Conservation (phyloP, 805 yeast species). For the Kodamaea kaohsiungensis region DNA sequence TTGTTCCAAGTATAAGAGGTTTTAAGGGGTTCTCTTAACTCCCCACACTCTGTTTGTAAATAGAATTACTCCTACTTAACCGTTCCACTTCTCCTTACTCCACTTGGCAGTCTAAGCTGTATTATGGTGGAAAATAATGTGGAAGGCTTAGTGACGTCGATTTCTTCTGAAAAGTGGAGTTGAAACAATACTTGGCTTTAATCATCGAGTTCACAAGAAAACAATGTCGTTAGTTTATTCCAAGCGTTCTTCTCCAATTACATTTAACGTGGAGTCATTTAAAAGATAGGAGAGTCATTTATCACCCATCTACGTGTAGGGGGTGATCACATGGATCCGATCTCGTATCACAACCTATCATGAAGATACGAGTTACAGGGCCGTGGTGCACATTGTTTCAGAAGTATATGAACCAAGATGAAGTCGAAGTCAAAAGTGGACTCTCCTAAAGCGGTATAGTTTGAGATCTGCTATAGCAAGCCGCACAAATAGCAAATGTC, state of each 20-base stretch:
- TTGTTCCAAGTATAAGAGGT: neutral
- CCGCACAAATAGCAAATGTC: neutral
- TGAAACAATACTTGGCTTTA: neutral
- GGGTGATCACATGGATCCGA: neutral
- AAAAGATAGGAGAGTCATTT: neutral
- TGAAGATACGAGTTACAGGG: neutral
- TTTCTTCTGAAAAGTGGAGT: neutral
- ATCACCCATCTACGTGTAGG: neutral
- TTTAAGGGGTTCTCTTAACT: neutral
- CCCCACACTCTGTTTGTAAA: neutral
- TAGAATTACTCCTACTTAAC: neutral
- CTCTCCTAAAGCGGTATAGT: too few species aligned
- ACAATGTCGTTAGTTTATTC: too few species aligned
- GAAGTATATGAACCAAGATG: neutral
- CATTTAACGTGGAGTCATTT: too few species aligned
- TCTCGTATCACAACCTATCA: neutral
- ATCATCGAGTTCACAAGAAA: neutral
- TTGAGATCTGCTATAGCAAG: neutral
- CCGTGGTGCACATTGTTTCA: neutral
- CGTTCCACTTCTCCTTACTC: neutral
- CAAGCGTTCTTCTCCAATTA: too few species aligned
- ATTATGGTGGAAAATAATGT: neutral
- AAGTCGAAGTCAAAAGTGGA: too few species aligned
- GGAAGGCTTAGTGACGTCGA: neutral
- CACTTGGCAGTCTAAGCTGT: neutral